Base-by-base conservation (phyloP, 139 green algal genomes). In the Picochlorum sp. region DNA sequence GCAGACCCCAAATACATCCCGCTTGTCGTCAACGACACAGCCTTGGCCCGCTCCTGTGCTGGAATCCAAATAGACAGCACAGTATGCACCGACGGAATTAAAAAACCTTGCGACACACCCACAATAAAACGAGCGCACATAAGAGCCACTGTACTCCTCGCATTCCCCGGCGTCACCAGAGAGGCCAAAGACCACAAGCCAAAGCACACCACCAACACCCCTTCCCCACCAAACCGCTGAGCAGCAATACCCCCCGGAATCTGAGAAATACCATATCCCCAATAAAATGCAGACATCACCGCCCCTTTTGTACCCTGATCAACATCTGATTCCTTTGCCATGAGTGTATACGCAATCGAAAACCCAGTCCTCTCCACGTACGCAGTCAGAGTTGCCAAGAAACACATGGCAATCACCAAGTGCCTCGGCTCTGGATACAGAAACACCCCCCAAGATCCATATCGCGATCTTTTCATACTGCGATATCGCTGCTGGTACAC, bases 1-100 rank as follows among this genome's bases (percentile, higher is more conserved):
- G 92, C 92, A 10, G 86, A 94, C 8, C 93, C 93, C 15, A 98
- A 72, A 85, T 98, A 98, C 92, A 98, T 97, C 65, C 93, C 93
- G 23, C 85, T 95, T 3, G 91, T 98, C n/a, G 86, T 90, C 1
- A 98, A 78, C 6, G 86, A 96, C 7, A 95, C 86, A 1, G 89
- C 83, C 1, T 80, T 77, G 0, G 88, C 88, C 6, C 91, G 67
- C 68, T 98, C 93, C 31, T 90, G 77, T 4, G 90, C 86, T 7
- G 87, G 85, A 0, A 98, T 87, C 86, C 87, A 96, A 73, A 91
- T 78, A 59, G 56, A 66, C 16, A 75, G 62, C 45, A 71, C 67
- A 4, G 72, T 65, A 34, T 71, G 65, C 18, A 98, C 79, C 11
- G 92, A 84, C 1, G 93, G 93, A 41, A 98, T 96, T 11, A 98